These are phyloP conservation scores for Botrytis galanthina DNA, from an alignment of 2,329 filamentous ascomycete species.

Conservation along the genomic window DNA sequence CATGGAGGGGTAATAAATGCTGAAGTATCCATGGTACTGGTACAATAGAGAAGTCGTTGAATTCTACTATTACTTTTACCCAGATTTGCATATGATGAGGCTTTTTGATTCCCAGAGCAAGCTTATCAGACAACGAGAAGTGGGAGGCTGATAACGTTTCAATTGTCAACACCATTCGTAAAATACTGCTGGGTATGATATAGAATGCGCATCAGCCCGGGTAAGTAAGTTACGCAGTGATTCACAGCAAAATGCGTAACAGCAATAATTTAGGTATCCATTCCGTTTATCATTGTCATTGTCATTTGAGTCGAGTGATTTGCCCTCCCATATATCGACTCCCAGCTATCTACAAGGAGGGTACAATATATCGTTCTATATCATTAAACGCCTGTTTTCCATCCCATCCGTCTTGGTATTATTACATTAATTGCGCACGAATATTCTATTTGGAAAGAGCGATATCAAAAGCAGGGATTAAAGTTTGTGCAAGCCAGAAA, in stretches of 20 bases:
- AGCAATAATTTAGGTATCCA: neutral
- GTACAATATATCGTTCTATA: constrained; percentile 24
- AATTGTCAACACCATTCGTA: neutral
- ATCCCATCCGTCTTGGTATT: constrained; percentile 23
- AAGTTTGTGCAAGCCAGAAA: constrained; percentile 98
- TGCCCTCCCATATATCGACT: constrained; percentile 11
- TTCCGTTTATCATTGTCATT: constrained; percentile 2
- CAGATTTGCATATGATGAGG: neutral
- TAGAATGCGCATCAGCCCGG: neutral
- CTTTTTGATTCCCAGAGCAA: neutral
- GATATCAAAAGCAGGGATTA: constrained; percentile 88
- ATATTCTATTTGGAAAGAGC: constrained; percentile 35
- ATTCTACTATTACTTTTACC: neutral
- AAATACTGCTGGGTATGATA: neutral
- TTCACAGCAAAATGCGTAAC: neutral
- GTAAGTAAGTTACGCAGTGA: neutral
- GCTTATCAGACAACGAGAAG: no score
- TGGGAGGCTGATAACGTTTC: no score
- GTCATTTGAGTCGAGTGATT: constrained; percentile 28
- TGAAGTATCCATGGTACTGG: neutral
- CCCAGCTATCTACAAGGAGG: constrained; percentile 27
- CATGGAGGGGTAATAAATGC: constrained; percentile 1
- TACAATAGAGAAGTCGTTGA: neutral
- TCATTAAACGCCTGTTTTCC: constrained; percentile 19
- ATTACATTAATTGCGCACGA: constrained; percentile 3